Evolutionary conservation across 2,329 filamentous ascomycete genomes (phyloP), one percentile per base, ranked within the genome.

Genomic region (Xylariaceae sp.): DNA sequence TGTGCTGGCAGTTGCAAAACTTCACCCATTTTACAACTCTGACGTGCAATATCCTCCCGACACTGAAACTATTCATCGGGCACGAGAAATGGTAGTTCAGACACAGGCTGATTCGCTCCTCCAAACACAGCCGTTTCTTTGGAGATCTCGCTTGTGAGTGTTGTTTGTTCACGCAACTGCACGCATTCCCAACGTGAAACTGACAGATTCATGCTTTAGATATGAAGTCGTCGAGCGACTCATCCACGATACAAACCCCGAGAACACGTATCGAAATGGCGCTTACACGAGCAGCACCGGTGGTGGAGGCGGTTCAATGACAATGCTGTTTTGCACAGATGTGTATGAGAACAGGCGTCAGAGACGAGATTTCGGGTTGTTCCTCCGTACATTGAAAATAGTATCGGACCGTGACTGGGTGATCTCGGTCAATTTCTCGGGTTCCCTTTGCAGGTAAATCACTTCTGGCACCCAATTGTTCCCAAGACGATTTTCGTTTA

Each of bases 261-360:
- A 63, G 1, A 76, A 75, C 53, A 66, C 58, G 0, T 76, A 71
- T 49, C 71, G 74, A 0, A 63, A 61, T 2, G 64, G 63, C 18
- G 57, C 65, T 2, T 77, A 76, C 46, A 64, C 69, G 0, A 74
- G 71, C 39, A 63, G 63, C 1, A 76, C 74, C 0, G 74, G 75
- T 0, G 75, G 75, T 0, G 71, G 70, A 0, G 64, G 55, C 0
- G 65, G 65, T 0, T 64, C 64, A 0, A 58, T 60, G 0, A 66
- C 69, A 0, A 52, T 77, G 52, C 63, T 75, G 36, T 77, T 77
- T 45, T 67, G 69, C 0, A 72, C 69, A 0, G 72, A 76, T 54
- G 59, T 61, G 0, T 14, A 56, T 1, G 75, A 77, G 48, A 77
- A 75, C 22, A 71, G 74, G 1, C 55, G 54, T 1, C 75, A 77